Evolutionary conservation across 768 basidiomycete species (phyloP), one percentile per base, ranked within the genome.

Genomic region (Saitozyma sp.): DNA sequence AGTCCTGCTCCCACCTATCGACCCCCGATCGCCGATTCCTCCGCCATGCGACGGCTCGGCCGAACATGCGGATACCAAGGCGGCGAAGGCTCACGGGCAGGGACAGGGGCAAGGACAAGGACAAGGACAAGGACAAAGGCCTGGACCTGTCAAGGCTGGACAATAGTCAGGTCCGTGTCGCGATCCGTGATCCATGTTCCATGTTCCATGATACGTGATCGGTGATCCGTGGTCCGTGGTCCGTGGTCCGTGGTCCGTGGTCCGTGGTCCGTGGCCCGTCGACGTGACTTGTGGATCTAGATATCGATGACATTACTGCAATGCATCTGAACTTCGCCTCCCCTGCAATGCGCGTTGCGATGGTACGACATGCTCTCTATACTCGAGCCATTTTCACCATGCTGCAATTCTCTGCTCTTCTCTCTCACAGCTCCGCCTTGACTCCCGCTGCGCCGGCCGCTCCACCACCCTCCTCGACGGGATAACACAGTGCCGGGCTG

Each of bases 401-500:
- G 13, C 2, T 37, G 54, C 54, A 38, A 38, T 29, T 29, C 29
- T 29, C 29, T 29, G 29, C 29, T 29, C 29, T 29, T 29, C 19
- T 10, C 20, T 9, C 9, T 54, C 46, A 73, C 40, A 73, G 61
- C 53, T 73, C 73, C 62, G 65, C 67, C 59, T 67, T 69, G 45
- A 71, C 64, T 7, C 58, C 49, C 42, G 10, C 49, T 45, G 16
- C 43, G n/a, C 37, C 51, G 17, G 41, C 39, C 50, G 41, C n/a
- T 16, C 38, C 59, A 19, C 48, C 45, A 13, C 85, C 76, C 41
- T 57, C 61, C 14, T 55, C 66, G 9, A 65, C 58, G 13, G 78
- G 79, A 74, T 76, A 79, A 76, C 93, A 97, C 58, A 96, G 79
- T 1, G 92, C 92, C 10, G 93, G 93, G 0, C 86, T 85, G 42